A percentile compares a stretch with the other conserved stretches of the same genome.
phyloP scores from a whole-genome alignment of 768 basidiomycete genomes.

The Cyathus striatus region DNA sequence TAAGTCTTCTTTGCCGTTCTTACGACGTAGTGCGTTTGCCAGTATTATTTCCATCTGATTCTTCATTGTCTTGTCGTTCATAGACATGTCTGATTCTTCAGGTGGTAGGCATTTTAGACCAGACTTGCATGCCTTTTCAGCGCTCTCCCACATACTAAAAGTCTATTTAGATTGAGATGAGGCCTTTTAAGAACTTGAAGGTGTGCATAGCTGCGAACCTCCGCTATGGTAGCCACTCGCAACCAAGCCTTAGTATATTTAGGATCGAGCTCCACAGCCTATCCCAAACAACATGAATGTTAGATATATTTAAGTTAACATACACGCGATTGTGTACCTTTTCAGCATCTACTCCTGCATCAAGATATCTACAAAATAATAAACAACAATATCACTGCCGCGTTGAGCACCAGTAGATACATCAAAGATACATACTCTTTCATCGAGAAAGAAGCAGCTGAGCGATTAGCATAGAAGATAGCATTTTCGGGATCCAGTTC shows the following conservation, averaged over 20 bases:
- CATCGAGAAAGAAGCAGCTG: constrained; percentile 31
- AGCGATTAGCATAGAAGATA: constrained; percentile 38
- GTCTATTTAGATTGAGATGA: neutral
- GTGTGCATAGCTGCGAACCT: neutral
- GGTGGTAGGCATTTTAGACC: neutral
- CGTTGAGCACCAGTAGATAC: too few relatives aligned
- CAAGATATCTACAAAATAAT: constrained; percentile 18
- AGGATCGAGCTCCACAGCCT: constrained; percentile 35
- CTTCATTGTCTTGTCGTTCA: too few relatives aligned
- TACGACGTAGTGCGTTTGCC: too few relatives aligned
- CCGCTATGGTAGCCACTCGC: constrained; percentile 22
- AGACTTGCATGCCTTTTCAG: neutral
- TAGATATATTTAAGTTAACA: neutral
- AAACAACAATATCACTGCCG: too few relatives aligned
- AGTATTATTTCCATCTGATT: too few relatives aligned
- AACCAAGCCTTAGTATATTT: constrained; percentile 37
- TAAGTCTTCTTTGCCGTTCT: neutral
- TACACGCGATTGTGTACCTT: constrained; percentile 13
- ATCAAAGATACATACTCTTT: constrained; percentile 23
- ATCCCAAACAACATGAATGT: neutral
- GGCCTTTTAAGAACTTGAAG: too few relatives aligned
- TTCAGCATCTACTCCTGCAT: constrained; percentile 23
- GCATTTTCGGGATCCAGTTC: constrained; percentile 30
- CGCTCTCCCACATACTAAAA: neutral
- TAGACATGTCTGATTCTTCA: too few relatives aligned